Evolutionary conservation across 1,284 basidiomycete genomes (phyloP).

Genomic region (Pseudozyma flocculosa): DNA sequence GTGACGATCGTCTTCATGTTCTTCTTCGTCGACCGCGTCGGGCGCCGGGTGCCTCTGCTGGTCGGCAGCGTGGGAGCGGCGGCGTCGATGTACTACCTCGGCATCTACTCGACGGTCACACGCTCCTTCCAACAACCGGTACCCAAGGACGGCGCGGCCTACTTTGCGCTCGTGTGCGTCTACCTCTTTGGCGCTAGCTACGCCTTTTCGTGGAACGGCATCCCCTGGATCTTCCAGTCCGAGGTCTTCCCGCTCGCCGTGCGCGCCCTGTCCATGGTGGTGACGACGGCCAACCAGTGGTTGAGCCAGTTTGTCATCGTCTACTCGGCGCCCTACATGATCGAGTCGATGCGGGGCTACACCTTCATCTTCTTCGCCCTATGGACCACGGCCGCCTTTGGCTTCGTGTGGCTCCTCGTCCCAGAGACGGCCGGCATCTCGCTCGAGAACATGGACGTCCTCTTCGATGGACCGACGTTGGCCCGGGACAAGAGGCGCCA

Average conservation of each 20-base stretch:
- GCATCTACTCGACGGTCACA: conserved; percentile 1
- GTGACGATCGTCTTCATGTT: conserved; percentile 26
- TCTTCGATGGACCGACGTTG: background rate
- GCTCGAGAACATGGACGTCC: conserved; percentile 5
- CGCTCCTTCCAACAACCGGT: background rate
- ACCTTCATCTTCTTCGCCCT: conserved; percentile 40
- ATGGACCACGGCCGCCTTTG: background rate
- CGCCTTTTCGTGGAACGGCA: conserved; percentile 3
- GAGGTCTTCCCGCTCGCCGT: conserved; percentile 43
- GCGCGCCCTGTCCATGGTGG: conserved; percentile 34
- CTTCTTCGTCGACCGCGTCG: conserved; percentile 35
- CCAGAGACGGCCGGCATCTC: background rate
- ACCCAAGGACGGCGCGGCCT: background rate
- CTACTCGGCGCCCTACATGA: conserved; percentile 37
- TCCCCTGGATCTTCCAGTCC: conserved; percentile 21
- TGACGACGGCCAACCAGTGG: conserved; percentile 14
- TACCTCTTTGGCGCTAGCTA: conserved; percentile 1
- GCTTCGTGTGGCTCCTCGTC: background rate
- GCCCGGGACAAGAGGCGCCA: too few species aligned
- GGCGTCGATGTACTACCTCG: conserved; percentile 10
- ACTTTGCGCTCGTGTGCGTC: conserved; percentile 1
- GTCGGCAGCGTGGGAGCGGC: conserved; percentile 22
- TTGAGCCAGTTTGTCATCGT: conserved; percentile 39
- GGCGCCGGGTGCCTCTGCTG: conserved; percentile 35
- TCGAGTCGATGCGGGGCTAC: conserved; percentile 29